A percentile compares a stretch with the other conserved stretches of the same genome.
Evolutionary conservation across 441 rosid genomes (phyloP).

Genomic region (Rhodomyrtus psidioides): DNA sequence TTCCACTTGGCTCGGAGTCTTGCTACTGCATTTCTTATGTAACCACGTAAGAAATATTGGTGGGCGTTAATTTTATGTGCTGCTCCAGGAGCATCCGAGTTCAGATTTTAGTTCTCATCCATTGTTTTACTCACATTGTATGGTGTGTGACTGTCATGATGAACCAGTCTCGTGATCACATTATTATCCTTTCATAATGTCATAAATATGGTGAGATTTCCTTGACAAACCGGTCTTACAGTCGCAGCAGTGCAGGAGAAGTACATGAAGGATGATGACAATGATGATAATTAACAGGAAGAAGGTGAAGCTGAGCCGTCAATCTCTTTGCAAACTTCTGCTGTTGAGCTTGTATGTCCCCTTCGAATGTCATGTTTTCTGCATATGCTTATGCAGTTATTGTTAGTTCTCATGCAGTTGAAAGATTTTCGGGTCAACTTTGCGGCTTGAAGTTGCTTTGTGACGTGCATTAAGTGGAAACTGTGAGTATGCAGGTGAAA

Average conservation of each 20-base stretch:
- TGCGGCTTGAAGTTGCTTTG: not conserved
- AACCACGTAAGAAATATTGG: not conserved
- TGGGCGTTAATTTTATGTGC: not conserved
- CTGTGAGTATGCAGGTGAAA: not conserved
- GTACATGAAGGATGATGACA: conserved; percentile 61
- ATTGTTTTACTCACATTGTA: not conserved
- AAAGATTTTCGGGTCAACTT: not conserved
- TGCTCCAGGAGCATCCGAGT: not conserved
- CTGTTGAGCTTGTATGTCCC: not conserved
- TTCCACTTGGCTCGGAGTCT: not conserved
- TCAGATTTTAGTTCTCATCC: not conserved
- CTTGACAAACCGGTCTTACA: conserved; percentile 53
- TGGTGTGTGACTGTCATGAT: not conserved
- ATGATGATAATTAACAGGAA: not conserved
- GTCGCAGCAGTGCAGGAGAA: conserved; percentile 88
- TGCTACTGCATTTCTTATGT: not conserved
- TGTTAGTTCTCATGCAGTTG: not conserved
- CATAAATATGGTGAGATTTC: conserved; percentile 10
- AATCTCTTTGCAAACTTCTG: no score
- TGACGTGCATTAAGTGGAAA: not conserved
- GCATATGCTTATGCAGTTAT: not conserved
- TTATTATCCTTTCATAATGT: not conserved
- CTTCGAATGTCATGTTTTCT: not conserved
- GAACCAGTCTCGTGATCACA: not conserved
- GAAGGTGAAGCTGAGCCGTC: not conserved